Evolutionary conservation across 2,329 filamentous ascomycete species (phyloP).

Genomic region (Aotearoamyces nothofagi): DNA sequence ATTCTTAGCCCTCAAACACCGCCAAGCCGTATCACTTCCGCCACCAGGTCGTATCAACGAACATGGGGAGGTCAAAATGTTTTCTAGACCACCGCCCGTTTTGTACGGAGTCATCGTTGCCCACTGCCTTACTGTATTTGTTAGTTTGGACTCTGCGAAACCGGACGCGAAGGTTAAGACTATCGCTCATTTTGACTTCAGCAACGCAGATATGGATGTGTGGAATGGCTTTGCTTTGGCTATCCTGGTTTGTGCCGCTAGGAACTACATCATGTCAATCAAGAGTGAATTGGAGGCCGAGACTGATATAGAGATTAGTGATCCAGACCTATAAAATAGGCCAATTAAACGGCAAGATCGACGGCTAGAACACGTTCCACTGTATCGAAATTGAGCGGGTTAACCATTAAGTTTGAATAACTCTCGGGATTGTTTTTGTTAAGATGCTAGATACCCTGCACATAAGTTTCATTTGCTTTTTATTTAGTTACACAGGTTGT

Average conservation of each 20-base stretch:
- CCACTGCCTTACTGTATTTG: slow-evolving; percentile 13
- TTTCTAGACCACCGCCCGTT: slow-evolving; percentile 14
- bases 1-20: slow-evolving; percentile 14
- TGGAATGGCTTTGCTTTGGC: slow-evolving; percentile 21
- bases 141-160: slow-evolving; percentile 17
- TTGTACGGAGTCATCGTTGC: slow-evolving; percentile 20
- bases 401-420: too few relatives aligned
- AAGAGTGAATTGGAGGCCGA: slow-evolving; percentile 15
- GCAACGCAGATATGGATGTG: slow-evolving; percentile 14
- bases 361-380: too few relatives aligned
- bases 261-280: slow-evolving; percentile 18
- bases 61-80: slow-evolving; percentile 10
- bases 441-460: too few relatives aligned
- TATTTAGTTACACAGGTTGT: too few relatives aligned
- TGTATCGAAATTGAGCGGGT: too few relatives aligned
- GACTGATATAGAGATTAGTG: slow-evolving; percentile 9
- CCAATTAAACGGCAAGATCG: too few relatives aligned
- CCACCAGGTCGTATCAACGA: slow-evolving; percentile 8
- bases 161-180: slow-evolving; percentile 11
- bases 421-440: too few relatives aligned
- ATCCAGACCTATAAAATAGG: slow-evolving; percentile 12
- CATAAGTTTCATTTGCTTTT: too few relatives aligned
- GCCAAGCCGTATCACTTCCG: slow-evolving; percentile 9
- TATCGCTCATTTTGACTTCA: slow-evolving; percentile 17
- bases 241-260: slow-evolving; percentile 15